Evolutionary conservation across 495 filamentous ascomycete genomes (phyloP).

Genomic region (Corynascus novoguineensis): DNA sequence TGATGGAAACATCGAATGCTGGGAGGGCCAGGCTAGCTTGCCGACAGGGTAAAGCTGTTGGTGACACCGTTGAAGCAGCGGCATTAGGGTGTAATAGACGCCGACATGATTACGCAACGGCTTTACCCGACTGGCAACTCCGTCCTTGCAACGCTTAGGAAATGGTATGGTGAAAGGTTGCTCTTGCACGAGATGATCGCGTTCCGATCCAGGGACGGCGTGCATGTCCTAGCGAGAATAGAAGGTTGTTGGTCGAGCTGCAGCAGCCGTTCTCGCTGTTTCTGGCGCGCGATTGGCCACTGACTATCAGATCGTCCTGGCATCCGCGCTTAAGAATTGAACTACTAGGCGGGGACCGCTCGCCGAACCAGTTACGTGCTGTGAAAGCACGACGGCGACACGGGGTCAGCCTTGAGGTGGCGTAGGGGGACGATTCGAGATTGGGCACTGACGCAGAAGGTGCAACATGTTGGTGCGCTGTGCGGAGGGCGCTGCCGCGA

Average conservation of each 20-base stretch:
- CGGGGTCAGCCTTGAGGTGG: neutral
- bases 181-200: slow-evolving; percentile 4
- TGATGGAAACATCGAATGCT: too few relatives aligned
- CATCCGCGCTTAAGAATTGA: slow-evolving; percentile 7
- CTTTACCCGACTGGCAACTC: neutral
- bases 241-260: slow-evolving; percentile 1
- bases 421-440: neutral
- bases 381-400: neutral
- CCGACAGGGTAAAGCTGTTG: neutral
- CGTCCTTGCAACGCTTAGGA: neutral
- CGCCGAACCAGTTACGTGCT: neutral
- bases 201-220: neutral
- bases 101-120: neutral
- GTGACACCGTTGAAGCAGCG: neutral
- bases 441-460: neutral
- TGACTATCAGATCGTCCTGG: neutral
- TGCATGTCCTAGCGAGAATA: neutral
- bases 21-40: too few relatives aligned
- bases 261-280: neutral
- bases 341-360: neutral
- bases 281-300: neutral
- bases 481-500: slow-evolving; percentile 2
- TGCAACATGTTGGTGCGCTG: neutral
- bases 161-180: neutral
- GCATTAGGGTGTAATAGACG: slow-evolving; percentile 8